A percentile compares a stretch with the other conserved stretches of the same genome.
Conservation (phyloP, 1,284 basidiomycete genomes). For the Lentinus polychrous region DNA sequence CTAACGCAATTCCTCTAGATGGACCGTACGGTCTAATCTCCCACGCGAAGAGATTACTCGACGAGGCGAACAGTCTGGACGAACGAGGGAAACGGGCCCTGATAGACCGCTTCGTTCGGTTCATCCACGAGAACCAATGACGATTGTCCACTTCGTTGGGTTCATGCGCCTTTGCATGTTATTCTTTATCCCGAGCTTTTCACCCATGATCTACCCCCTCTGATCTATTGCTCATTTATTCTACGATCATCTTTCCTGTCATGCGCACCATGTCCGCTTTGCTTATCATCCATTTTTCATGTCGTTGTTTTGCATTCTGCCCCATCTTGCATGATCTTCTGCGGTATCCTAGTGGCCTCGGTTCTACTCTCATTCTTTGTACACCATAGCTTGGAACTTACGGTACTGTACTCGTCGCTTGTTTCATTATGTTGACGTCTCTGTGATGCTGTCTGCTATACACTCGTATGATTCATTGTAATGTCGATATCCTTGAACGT, state of each 20-base stretch:
- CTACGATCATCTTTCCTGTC: not conserved
- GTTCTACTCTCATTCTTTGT: no score
- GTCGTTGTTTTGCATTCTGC: not conserved
- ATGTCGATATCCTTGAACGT: no score
- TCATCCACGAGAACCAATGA: conserved; percentile 55
- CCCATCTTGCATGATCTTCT: not conserved
- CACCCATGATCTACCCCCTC: not conserved
- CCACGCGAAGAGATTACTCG: conserved; percentile 54
- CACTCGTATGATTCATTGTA: no score
- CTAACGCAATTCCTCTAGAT: conserved; percentile 65
- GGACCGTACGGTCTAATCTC: conserved; percentile 60
- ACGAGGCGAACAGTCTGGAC: conserved; percentile 35
- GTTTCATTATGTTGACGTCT: no score
- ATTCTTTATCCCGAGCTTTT: not conserved
- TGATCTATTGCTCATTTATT: not conserved
- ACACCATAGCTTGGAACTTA: no score
- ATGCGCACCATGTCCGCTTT: conserved; percentile 5
- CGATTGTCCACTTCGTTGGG: conserved; percentile 1
- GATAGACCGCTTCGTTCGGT: conserved; percentile 52
- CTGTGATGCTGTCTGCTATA: no score
- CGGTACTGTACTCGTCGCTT: no score
- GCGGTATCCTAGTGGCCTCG: no score
- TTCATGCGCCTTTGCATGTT: not conserved
- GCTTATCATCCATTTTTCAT: not conserved
- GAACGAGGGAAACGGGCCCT: conserved; percentile 43